Evolutionary conservation across 208 protist species (phyloP).

Genomic region (Novymonas esmeraldas): DNA sequence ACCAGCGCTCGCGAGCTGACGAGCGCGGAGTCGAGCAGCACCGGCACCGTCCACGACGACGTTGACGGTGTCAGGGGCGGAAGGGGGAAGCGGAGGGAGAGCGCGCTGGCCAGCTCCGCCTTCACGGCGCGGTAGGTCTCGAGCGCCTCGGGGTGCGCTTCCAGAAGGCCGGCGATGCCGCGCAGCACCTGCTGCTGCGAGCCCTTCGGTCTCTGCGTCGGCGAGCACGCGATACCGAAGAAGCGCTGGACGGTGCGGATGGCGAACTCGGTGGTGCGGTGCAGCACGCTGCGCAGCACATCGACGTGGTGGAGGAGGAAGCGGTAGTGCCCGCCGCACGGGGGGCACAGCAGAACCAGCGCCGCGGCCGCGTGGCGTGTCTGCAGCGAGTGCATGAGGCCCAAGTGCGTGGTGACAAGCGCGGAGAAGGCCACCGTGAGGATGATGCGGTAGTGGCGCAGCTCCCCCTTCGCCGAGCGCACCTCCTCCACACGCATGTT

Average conservation of each 20-base stretch:
- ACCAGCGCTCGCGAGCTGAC: not conserved
- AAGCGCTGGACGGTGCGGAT: constrained; percentile 69
- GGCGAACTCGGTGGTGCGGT: constrained; percentile 63
- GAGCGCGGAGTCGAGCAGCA: constrained; percentile 19
- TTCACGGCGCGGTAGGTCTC: constrained; percentile 54
- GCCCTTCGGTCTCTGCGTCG: constrained; percentile 16
- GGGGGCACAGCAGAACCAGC: constrained; percentile 69
- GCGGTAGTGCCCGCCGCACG: constrained; percentile 47
- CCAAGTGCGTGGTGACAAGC: constrained; percentile 49
- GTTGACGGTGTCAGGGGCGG: constrained; percentile 33
- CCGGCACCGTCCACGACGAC: constrained; percentile 22
- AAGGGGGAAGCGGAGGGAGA: constrained; percentile 40
- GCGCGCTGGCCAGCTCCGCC: constrained; percentile 46
- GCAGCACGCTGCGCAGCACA: constrained; percentile 58
- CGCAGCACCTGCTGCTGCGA: constrained; percentile 29
- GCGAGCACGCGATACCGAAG: constrained; percentile 48
- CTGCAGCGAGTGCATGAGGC: constrained; percentile 54
- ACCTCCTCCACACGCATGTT: constrained; percentile 60
- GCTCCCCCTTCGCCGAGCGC: constrained; percentile 46
- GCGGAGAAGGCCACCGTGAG: constrained; percentile 61
- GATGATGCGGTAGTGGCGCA: constrained; percentile 65
- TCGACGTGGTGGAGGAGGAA: constrained; percentile 67
- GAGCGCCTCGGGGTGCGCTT: constrained; percentile 41
- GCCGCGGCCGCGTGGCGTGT: constrained; percentile 56
- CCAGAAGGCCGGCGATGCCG: constrained; percentile 34